Conservation (phyloP, 768 basidiomycete species). For the Boletus subcaerulescens region DNA sequence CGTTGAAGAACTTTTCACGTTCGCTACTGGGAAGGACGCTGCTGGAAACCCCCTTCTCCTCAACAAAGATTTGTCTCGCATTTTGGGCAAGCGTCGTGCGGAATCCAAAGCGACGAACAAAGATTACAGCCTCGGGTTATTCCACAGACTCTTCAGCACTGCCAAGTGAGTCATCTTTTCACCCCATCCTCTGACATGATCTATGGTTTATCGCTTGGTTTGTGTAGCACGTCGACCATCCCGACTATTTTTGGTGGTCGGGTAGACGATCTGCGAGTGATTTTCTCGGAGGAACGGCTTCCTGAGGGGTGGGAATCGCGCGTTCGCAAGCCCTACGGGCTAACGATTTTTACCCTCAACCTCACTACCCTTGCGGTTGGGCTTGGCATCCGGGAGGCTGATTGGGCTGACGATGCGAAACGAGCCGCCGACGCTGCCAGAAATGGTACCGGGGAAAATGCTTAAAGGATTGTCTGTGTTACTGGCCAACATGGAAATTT, state of each 20-base stretch:
- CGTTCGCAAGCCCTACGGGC: constrained; percentile 47
- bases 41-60: constrained; percentile 51
- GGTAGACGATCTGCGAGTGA: constrained; percentile 46
- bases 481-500: not conserved
- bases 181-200: not conserved
- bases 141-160: constrained; percentile 63
- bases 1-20: constrained; percentile 53
- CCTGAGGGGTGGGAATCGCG: constrained; percentile 71
- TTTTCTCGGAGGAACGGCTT: constrained; percentile 65
- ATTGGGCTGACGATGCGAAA: constrained; percentile 4
- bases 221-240: constrained; percentile 55
- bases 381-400: constrained; percentile 10
- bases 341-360: constrained; percentile 60
- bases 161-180: constrained; percentile 50
- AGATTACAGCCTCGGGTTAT: constrained; percentile 45
- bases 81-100: constrained; percentile 56
- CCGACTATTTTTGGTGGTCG: constrained; percentile 64
- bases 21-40: constrained; percentile 55
- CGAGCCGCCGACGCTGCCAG: not conserved
- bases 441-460: not conserved
- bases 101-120: constrained; percentile 53
- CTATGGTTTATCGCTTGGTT: not conserved
- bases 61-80: constrained; percentile 53
- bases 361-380: not conserved
- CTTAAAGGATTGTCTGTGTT: not conserved